Conservation (phyloP, 148 eudicot species). For the Chenopodium berlandieri region DNA sequence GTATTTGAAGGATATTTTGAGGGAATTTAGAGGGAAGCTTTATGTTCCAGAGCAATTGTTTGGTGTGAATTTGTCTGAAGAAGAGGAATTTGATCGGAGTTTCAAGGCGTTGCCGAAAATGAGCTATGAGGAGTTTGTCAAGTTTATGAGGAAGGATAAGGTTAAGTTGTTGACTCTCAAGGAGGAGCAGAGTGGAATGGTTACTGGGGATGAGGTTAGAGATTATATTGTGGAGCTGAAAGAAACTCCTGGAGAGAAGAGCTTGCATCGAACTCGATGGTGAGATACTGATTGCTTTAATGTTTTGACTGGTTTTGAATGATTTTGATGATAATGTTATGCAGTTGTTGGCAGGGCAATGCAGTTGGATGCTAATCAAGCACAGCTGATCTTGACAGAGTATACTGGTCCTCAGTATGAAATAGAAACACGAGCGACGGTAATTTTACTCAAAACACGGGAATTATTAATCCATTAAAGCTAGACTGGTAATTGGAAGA, state of each 20-base stretch:
- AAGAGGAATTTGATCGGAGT: conserved; percentile 54
- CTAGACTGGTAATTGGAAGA: not conserved
- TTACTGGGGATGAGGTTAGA: conserved; percentile 32
- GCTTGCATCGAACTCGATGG: conserved; percentile 76
- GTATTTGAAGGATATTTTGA: conserved; percentile 69
- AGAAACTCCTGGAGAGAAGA: conserved; percentile 69
- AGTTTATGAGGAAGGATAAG: conserved; percentile 53
- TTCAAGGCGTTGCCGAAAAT: conserved; percentile 58
- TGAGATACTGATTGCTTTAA: conserved; percentile 25
- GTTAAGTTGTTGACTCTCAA: conserved; percentile 57
- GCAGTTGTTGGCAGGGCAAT: conserved; percentile 57
- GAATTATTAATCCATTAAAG: not conserved
- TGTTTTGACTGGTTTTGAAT: not conserved
- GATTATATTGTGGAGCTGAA: conserved; percentile 80
- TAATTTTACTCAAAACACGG: conserved; percentile 17
- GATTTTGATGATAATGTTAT: conserved; percentile 17
- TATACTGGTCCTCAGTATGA: conserved; percentile 60
- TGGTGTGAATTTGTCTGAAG: conserved; percentile 60
- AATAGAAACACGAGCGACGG: conserved; percentile 68
- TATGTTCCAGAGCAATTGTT: conserved; percentile 89
- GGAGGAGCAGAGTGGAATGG: conserved; percentile 56
- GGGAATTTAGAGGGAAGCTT: conserved; percentile 76
- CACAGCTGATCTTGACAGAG: conserved; percentile 48
- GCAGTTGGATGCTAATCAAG: conserved; percentile 52
- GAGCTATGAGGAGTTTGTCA: conserved; percentile 58